Evolutionary conservation across 2,329 filamentous ascomycete genomes (phyloP).

Genomic region (Myrmaecium sp.): DNA sequence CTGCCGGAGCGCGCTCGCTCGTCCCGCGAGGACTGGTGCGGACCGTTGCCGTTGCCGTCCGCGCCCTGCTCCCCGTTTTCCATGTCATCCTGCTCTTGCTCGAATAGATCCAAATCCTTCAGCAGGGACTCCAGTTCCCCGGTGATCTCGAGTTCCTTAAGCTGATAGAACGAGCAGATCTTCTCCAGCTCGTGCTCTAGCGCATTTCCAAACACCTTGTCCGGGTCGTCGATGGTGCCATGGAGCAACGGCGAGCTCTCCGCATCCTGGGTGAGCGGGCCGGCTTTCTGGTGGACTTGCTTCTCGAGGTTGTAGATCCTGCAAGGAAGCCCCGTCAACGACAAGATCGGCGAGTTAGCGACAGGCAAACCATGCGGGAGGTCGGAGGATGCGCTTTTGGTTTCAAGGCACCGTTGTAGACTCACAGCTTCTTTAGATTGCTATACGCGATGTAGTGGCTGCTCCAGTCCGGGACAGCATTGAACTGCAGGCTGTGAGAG

Average conservation of each 20-base stretch:
- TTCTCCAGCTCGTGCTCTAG: constrained; percentile 87
- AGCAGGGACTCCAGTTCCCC: constrained; percentile 66
- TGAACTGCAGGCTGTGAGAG: constrained; percentile 98
- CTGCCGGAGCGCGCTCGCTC: constrained; percentile 27
- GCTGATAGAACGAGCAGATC: constrained; percentile 74
- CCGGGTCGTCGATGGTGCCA: constrained; percentile 48
- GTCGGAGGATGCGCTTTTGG: too few relatives aligned
- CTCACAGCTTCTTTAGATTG: constrained; percentile 94
- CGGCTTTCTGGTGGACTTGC: constrained; percentile 45
- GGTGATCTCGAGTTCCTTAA: constrained; percentile 78
- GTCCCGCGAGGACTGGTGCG: constrained; percentile 11
- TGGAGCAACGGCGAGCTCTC: constrained; percentile 74
- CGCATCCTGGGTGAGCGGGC: constrained; percentile 43
- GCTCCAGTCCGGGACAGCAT: constrained; percentile 99
- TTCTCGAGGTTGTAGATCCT: constrained; percentile 96
- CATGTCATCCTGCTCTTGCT: constrained; percentile 34
- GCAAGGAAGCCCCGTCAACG: constrained; percentile 5
- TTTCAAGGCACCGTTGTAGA: constrained; percentile 10
- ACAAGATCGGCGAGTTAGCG: not conserved
- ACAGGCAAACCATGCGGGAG: not conserved
- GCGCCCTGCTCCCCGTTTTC: constrained; percentile 20
- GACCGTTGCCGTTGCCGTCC: too few relatives aligned
- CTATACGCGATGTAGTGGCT: constrained; percentile 96
- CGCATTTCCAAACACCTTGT: constrained; percentile 63
- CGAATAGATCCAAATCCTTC: constrained; percentile 52